A percentile compares a stretch with the other conserved stretches of the same genome.
Evolutionary conservation across 352 stramenopile genomes (phyloP).

Genomic region (Pythium sp.): DNA sequence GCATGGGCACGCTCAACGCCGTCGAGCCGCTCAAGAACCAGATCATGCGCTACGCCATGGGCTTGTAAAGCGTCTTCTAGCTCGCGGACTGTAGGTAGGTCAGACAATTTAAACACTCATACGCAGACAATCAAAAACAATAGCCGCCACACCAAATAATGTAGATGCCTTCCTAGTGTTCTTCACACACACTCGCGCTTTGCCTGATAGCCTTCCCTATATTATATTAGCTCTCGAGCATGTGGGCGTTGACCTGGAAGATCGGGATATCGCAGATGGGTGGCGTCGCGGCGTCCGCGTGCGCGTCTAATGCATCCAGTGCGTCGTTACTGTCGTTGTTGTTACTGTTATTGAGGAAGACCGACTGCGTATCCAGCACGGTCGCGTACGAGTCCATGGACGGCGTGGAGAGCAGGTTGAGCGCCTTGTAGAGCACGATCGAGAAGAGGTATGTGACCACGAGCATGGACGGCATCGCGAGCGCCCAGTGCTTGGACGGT

Average conservation of each 20-base stretch:
- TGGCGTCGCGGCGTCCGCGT: conserved; percentile 59
- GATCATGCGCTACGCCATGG: conserved; percentile 89
- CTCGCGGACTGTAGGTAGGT: neutral
- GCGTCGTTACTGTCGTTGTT: conserved; percentile 1
- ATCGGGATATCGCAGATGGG: conserved; percentile 78
- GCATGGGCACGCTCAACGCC: conserved; percentile 85
- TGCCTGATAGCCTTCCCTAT: neutral
- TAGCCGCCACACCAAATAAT: conserved; percentile 14
- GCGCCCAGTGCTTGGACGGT: conserved; percentile 88
- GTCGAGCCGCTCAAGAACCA: conserved; percentile 87
- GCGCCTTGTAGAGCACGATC: conserved; percentile 77
- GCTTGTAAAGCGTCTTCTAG: conserved; percentile 43
- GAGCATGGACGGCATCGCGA: conserved; percentile 83
- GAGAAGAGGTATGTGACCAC: conserved; percentile 83
- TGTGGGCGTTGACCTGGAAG: conserved; percentile 60
- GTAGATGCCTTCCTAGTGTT: conserved; percentile 8
- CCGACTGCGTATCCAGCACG: conserved; percentile 67
- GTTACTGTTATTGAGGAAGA: conserved; percentile 30
- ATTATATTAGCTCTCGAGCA: conserved; percentile 17
- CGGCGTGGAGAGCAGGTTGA: conserved; percentile 79
- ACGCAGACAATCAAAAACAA: neutral
- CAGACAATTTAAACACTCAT: too few relatives aligned
- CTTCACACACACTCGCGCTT: neutral
- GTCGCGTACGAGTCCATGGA: conserved; percentile 76
- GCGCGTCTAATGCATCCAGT: conserved; percentile 31